Percentiles rank a stretch among this genome's conserved stretches.
Conservation (phyloP, 208 protist species). For the Leishmania martiniquensis region DNA sequence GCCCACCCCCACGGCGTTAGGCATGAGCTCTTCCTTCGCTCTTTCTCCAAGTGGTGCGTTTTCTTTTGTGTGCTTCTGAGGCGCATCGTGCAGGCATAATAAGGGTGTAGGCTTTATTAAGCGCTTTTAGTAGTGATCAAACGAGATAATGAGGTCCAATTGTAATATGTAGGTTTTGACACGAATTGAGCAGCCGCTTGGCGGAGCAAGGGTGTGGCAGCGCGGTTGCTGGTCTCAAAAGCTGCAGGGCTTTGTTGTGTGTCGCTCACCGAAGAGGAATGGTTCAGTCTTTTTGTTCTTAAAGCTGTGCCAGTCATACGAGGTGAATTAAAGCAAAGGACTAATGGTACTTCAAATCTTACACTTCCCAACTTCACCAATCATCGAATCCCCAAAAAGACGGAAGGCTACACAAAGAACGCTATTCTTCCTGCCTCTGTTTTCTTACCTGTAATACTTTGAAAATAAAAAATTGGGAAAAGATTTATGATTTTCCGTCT, state of each 20-base stretch:
- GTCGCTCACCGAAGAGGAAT: neutral
- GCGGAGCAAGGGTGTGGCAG: neutral
- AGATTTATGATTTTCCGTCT: too few species aligned
- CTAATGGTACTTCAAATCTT: neutral
- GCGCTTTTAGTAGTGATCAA: neutral
- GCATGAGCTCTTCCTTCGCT: neutral
- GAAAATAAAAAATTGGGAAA: neutral
- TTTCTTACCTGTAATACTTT: neutral
- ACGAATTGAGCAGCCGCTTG: neutral
- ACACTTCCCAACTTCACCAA: too few species aligned
- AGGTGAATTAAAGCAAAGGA: neutral
- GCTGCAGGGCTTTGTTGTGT: neutral
- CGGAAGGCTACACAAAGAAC: too few species aligned
- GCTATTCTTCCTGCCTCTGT: neutral
- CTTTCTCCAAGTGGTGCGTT: neutral
- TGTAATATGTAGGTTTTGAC: neutral
- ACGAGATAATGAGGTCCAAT: neutral
- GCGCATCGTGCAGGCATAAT: neutral
- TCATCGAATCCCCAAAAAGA: neutral
- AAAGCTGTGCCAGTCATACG: neutral
- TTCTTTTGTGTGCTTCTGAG: neutral
- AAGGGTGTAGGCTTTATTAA: neutral
- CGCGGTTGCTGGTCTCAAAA: neutral
- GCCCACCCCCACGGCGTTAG: conserved; percentile 16
- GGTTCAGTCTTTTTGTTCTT: neutral